A percentile compares a stretch with the other conserved stretches of the same genome.
These are phyloP conservation scores for Botrytis pseudocinerea DNA, from an alignment of 2,329 filamentous ascomycete species.

Conservation along the genomic window DNA sequence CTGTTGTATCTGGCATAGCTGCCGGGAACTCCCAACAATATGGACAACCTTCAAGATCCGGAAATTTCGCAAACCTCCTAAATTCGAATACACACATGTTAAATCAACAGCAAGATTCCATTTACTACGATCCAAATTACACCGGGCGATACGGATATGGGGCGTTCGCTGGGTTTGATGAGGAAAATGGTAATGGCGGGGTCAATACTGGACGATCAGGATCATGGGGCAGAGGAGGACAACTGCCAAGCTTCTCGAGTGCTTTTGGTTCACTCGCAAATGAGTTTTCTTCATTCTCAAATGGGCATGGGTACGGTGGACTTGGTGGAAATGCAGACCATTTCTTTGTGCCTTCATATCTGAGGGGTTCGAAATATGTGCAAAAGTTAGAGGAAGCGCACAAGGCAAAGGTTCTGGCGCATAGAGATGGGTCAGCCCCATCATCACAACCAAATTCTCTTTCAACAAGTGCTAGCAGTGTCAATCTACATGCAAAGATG, in stretches of 20 bases:
- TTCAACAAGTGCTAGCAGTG: conserved; percentile 58
- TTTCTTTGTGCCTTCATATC: conserved; percentile 85
- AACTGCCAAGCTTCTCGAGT: conserved; percentile 41
- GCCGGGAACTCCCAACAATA: conserved; percentile 32
- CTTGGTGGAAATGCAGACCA: conserved; percentile 38
- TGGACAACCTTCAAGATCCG: conserved; percentile 35
- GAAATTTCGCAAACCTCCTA: conserved; percentile 39
- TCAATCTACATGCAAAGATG: conserved; percentile 55
- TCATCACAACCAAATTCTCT: conserved; percentile 49
- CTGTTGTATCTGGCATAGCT: conserved; percentile 56
- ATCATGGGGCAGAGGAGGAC: conserved; percentile 36
- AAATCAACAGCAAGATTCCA: conserved; percentile 34
- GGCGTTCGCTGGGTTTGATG: conserved; percentile 31
- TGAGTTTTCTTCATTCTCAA: conserved; percentile 30
- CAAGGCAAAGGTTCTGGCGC: conserved; percentile 56
- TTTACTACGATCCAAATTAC: conserved; percentile 36
- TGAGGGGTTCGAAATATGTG: conserved; percentile 75
- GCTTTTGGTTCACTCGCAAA: conserved; percentile 39
- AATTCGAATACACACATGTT: conserved; percentile 22
- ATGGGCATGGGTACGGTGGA: conserved; percentile 35
- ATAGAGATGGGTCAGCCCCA: conserved; percentile 46
- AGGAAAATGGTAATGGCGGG: conserved; percentile 36
- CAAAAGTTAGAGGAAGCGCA: conserved; percentile 72
- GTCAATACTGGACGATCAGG: conserved; percentile 32
- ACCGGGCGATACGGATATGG: conserved; percentile 34